Evolutionary conservation across 108 stramenopile species (phyloP).

Genomic region (Fragilaria crotonensis): DNA sequence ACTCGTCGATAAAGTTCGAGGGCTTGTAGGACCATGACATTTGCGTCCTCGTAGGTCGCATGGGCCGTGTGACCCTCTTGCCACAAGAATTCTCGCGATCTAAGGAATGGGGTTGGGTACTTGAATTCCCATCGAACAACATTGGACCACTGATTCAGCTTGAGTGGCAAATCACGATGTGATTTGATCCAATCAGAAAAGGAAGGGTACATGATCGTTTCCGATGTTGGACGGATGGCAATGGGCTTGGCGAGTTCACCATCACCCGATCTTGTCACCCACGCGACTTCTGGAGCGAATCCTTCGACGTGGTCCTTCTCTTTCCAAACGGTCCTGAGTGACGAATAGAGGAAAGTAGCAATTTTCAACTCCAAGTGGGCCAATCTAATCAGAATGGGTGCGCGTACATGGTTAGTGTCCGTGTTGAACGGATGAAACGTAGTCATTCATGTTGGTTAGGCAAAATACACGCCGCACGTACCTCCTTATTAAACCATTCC

Average conservation of each 20-base stretch:
- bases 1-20: constrained; percentile 93
- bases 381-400: constrained; percentile 41
- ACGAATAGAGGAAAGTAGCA: constrained; percentile 99
- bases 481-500: constrained; percentile 86
- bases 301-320: constrained; percentile 99
- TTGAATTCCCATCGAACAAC: constrained; percentile 99
- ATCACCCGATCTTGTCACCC: constrained; percentile 91
- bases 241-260: constrained; percentile 92
- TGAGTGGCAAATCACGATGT: constrained; percentile 94
- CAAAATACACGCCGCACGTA: constrained; percentile 15
- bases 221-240: constrained; percentile 95
- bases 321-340: constrained; percentile 80
- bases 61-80: constrained; percentile 99
- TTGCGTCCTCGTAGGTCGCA: constrained; percentile 91
- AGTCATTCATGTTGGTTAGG: no score
- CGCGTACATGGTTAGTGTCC: constrained; percentile 52
- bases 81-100: constrained; percentile 98
- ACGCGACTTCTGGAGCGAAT: constrained; percentile 97
- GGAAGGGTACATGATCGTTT: constrained; percentile 99
- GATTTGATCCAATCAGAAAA: constrained; percentile 94
- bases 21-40: constrained; percentile 92
- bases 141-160: constrained; percentile 98
- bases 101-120: constrained; percentile 96
- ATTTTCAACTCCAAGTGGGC: constrained; percentile 88
- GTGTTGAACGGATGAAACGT: no score